These are phyloP conservation scores for Kondoa malvinella DNA, from an alignment of 768 basidiomycete genomes.

Conservation along the genomic window DNA sequence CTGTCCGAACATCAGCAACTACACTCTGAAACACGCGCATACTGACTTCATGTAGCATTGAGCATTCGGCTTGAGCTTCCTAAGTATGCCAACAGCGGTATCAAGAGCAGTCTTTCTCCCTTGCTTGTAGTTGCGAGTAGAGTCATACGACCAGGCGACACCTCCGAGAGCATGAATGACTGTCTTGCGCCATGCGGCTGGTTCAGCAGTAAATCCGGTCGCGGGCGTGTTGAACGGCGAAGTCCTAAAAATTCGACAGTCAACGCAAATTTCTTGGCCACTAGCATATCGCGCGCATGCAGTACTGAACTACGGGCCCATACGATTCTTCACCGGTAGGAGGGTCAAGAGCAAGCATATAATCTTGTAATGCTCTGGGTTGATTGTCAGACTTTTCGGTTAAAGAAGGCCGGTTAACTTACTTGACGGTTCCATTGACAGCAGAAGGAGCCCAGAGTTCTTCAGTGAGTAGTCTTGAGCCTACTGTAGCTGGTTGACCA, in stretches of 20 bases:
- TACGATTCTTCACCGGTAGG: neutral
- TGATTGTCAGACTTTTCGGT: neutral
- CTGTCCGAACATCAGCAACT: neutral
- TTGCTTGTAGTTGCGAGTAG: neutral
- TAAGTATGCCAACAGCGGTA: neutral
- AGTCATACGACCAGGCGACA: neutral
- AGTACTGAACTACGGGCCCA: neutral
- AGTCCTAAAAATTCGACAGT: neutral
- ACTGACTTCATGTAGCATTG: neutral
- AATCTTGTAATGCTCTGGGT: neutral
- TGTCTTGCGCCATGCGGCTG: neutral
- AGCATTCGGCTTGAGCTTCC: neutral
- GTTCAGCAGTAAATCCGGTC: neutral
- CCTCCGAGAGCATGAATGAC: neutral
- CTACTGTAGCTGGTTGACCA: neutral
- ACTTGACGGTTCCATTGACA: neutral
- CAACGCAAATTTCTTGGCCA: neutral
- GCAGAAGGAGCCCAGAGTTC: neutral
- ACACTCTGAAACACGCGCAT: neutral
- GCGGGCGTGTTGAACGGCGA: neutral
- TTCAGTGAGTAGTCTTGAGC: neutral
- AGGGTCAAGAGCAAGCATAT: neutral
- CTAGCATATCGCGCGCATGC: neutral
- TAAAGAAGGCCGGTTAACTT: neutral
- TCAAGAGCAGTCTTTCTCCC: neutral